Evolutionary conservation across 345 rosid species (phyloP).

Genomic region (Camelina laxa): DNA sequence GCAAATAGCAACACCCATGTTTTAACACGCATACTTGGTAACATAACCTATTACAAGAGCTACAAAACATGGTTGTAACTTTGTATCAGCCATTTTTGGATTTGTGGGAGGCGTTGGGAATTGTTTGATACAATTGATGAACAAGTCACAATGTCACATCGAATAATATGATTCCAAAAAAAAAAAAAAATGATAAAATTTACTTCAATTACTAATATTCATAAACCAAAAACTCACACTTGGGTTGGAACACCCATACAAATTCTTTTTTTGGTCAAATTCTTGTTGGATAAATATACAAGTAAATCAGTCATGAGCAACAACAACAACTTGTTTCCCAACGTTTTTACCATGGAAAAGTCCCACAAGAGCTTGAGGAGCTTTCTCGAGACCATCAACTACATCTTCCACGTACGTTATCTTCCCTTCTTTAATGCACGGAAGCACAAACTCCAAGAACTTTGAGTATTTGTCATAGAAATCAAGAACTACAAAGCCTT

Average conservation of each 20-base stretch:
- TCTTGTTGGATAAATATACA: not conserved
- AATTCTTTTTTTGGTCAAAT: conserved; percentile 12
- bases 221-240: not conserved
- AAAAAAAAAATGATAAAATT: not conserved
- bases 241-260: not conserved
- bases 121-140: not conserved
- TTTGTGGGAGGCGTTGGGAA: not conserved
- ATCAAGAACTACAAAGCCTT: conserved; percentile 52
- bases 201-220: not conserved
- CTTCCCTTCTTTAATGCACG: conserved; percentile 53
- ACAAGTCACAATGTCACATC: no score
- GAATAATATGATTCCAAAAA: not conserved
- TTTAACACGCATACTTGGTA: not conserved
- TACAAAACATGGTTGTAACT: not conserved
- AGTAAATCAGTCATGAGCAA: conserved; percentile 35
- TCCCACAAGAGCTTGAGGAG: conserved; percentile 58
- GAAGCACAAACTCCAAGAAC: conserved; percentile 50
- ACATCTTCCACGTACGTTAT: conserved; percentile 62
- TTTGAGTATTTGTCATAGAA: conserved; percentile 49
- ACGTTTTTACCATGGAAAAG: conserved; percentile 60
- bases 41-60: not conserved
- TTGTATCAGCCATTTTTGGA: not conserved
- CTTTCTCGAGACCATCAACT: conserved; percentile 60
- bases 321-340: conserved; percentile 59
- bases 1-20: not conserved